These are phyloP conservation scores for Penicillium sp. DNA, from an alignment of 2,329 filamentous ascomycete genomes.

Conservation along the genomic window DNA sequence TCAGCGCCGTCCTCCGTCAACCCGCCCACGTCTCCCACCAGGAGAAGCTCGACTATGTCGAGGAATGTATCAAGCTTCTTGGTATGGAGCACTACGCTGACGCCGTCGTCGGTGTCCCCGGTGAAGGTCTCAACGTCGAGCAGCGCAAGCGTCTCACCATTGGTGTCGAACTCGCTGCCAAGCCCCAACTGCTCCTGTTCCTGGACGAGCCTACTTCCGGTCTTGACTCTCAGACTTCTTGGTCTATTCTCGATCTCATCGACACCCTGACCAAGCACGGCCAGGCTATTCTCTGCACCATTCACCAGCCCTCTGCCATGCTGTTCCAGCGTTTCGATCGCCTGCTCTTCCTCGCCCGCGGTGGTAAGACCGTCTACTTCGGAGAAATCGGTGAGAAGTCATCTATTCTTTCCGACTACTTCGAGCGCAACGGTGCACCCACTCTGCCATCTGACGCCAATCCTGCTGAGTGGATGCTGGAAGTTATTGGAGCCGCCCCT, in stretches of 20 bases:
- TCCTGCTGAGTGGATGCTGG: conserved; percentile 75
- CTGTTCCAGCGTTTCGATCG: conserved; percentile 83
- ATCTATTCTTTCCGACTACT: conserved; percentile 61
- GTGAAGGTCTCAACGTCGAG: conserved; percentile 70
- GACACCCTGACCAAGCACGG: conserved; percentile 87
- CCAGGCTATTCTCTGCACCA: conserved; percentile 93
- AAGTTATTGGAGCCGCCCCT: conserved; percentile 61
- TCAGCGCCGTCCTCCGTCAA: conserved; percentile 83
- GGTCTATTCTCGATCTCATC: conserved; percentile 85
- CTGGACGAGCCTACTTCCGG: conserved; percentile 94
- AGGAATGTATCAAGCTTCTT: conserved; percentile 85
- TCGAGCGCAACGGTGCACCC: conserved; percentile 65
- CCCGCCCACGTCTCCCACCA: conserved; percentile 69
- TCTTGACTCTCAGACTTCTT: conserved; percentile 89
- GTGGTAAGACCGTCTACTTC: conserved; percentile 70
- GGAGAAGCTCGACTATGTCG: conserved; percentile 85
- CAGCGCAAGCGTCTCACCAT: conserved; percentile 81
- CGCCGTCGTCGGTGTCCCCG: conserved; percentile 85
- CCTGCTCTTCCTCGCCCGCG: conserved; percentile 64
- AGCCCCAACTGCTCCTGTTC: conserved; percentile 85
- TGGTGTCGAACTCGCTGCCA: conserved; percentile 92
- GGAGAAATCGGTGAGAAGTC: conserved; percentile 66
- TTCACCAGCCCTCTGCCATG: conserved; percentile 95
- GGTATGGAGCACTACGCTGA: conserved; percentile 91
- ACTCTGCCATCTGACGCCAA: conserved; percentile 65